Conservation (phyloP, 306 rosid species). For the Cicer chorassanicum region DNA sequence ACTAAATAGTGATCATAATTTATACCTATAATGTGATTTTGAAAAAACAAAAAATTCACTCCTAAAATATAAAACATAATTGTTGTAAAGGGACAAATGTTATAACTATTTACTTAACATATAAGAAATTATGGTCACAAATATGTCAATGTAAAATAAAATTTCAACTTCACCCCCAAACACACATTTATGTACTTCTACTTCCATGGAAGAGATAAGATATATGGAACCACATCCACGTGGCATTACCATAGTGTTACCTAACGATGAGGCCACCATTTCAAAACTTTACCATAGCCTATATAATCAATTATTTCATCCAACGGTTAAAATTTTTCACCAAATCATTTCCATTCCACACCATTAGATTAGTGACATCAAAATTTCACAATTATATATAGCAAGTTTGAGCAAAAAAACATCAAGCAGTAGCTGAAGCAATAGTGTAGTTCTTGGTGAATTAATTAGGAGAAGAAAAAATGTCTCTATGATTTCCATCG, state of each 20-base stretch:
- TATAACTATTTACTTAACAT: slow-evolving; percentile 1
- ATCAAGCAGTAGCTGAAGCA: slow-evolving; percentile 24
- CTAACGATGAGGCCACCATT: slow-evolving; percentile 59
- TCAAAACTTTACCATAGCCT: slow-evolving; percentile 49
- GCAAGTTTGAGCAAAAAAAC: slow-evolving; percentile 20
- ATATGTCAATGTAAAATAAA: slow-evolving; percentile 24
- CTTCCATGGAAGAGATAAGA: slow-evolving; percentile 51
- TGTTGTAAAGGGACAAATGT: slow-evolving; percentile 32
- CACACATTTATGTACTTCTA: slow-evolving; percentile 52
- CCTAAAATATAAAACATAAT: background rate
- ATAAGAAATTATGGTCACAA: slow-evolving; percentile 37
- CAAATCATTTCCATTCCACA: slow-evolving; percentile 25
- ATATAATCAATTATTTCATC: slow-evolving; percentile 43
- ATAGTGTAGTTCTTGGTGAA: background rate
- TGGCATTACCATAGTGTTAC: slow-evolving; percentile 57
- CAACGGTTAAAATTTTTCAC: slow-evolving; percentile 37
- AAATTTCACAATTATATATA: slow-evolving; percentile 48
- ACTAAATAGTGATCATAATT: too few relatives aligned
- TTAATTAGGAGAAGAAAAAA: slow-evolving; percentile 34
- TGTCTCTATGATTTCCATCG: slow-evolving; percentile 65
- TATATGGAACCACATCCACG: slow-evolving; percentile 49
- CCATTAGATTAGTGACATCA: slow-evolving; percentile 45
- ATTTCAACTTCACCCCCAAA: slow-evolving; percentile 45
- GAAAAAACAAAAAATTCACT: background rate
- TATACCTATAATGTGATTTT: too few relatives aligned